Evolutionary conservation across 805 yeast genomes (phyloP), one percentile per base, ranked within the genome.

Genomic region (Saccharomycopsis synnaedendra): DNA sequence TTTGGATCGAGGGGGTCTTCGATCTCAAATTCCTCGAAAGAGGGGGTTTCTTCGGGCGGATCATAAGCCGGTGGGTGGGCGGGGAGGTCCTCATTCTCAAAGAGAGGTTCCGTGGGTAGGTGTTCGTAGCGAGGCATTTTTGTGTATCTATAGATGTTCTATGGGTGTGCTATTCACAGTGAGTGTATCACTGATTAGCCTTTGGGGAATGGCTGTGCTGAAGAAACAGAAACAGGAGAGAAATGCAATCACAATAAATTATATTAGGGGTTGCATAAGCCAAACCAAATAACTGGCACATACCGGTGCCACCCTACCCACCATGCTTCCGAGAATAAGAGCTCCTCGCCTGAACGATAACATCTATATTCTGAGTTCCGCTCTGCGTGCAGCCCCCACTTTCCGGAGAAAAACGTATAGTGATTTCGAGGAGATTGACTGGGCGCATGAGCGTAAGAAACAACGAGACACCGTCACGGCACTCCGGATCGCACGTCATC

Each of bases 1-100:
- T 8, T 9, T 8, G 36, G 36, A n/a, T 31, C 3, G 34, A 34
- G 9, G 32, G 60, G 62, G 5, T 70, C 76, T 32, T 72, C 76
- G 5, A 74, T 62, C 32, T 72, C 76, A 60, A 75, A 68, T 51
- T 65, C 67, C 43, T 65, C 35, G 28, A 49, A 45, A 5, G 38
- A 9, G 5, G 42, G 36, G 31, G 19, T 19, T 19, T 19, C 19
- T 19, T 19, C 19, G 19, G 19, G 19, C 19, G 19, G 19, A 19
- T 19, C 19, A n/a, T 39, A 39, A 9, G 41, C 9, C 9, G 41
- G 41, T 9, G 41, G 41, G 11, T 39, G 9, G 9, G 30, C 28
- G 11, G 41, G 41, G 11, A 34, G 37, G 11, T 34, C 37, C n/a
- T n/a, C 37, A 19, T 19, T 19, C 19, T n/a, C 37, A 10, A 34